Evolutionary conservation across 768 basidiomycete genomes (phyloP).

Genomic region (Lentinula detonsa): DNA sequence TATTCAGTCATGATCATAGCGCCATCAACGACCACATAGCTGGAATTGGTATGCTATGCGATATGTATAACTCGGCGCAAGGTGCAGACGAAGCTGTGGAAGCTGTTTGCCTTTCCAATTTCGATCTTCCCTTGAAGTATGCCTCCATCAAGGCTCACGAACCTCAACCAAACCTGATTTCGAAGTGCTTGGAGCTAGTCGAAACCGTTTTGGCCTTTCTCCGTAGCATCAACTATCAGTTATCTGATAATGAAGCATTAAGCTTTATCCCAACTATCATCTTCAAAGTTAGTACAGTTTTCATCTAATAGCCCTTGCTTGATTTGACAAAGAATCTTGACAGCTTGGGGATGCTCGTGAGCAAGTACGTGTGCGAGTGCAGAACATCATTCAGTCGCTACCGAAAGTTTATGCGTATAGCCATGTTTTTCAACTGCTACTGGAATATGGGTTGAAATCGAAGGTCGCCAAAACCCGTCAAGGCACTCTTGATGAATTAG

Average conservation of each 20-base stretch:
- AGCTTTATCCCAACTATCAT: constrained; percentile 89
- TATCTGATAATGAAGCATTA: constrained; percentile 81
- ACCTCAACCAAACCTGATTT: constrained; percentile 83
- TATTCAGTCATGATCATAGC: constrained; percentile 96
- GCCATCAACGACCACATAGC: constrained; percentile 87
- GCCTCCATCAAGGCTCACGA: constrained; percentile 85
- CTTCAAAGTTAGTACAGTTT: constrained; percentile 58
- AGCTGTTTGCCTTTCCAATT: constrained; percentile 73
- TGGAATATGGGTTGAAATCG: constrained; percentile 84
- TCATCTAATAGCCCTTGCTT: not conserved
- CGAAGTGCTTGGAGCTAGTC: constrained; percentile 84
- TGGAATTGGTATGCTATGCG: constrained; percentile 69
- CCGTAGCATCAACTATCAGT: constrained; percentile 63
- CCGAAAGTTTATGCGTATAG: constrained; percentile 93
- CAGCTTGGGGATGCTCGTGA: constrained; percentile 94
- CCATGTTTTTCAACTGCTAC: constrained; percentile 79
- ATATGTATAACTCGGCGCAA: constrained; percentile 62
- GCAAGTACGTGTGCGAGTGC: constrained; percentile 70
- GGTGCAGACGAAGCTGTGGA: constrained; percentile 53
- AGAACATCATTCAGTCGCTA: constrained; percentile 77
- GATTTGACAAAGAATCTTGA: constrained; percentile 4
- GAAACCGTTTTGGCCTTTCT: constrained; percentile 76
- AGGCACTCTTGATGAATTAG: constrained; percentile 80
- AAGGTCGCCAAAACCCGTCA: constrained; percentile 92
- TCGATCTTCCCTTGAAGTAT: constrained; percentile 92